phyloP scores from a whole-genome alignment of 2,329 filamentous ascomycete genomes.

The Penicillium occitanis region DNA sequence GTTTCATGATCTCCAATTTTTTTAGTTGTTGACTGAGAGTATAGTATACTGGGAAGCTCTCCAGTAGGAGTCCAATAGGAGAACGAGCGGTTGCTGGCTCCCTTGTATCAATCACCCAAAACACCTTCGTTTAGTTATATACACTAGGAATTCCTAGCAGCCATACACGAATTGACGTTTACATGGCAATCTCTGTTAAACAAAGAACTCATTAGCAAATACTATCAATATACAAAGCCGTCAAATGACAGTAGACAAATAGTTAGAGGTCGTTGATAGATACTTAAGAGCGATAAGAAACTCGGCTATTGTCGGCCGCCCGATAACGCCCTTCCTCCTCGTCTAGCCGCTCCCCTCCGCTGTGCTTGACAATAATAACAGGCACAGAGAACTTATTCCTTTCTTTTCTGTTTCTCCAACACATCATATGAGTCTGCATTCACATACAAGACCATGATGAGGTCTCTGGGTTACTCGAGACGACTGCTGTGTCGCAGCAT shows the following conservation, averaged over 20 bases:
- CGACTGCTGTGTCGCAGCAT: slow-evolving; percentile 14
- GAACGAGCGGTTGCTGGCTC: not conserved
- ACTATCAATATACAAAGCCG: not conserved
- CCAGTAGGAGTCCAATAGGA: not conserved
- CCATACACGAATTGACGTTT: not conserved
- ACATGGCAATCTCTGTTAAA: not conserved
- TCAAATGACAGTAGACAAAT: not conserved
- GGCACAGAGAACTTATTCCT: slow-evolving; percentile 3
- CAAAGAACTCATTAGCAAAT: not conserved
- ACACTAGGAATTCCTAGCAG: not conserved
- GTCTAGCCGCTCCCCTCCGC: slow-evolving; percentile 19
- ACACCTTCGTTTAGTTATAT: not conserved
- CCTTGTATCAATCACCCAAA: not conserved
- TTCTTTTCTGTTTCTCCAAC: slow-evolving; percentile 1
- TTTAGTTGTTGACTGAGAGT: no score
- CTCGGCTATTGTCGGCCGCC: slow-evolving; percentile 22
- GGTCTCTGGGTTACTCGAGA: slow-evolving; percentile 16
- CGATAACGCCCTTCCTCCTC: slow-evolving; percentile 19
- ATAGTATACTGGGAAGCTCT: not conserved
- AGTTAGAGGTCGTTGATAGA: not conserved
- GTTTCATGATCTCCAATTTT: not conserved
- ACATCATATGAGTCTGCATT: not conserved
- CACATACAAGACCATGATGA: slow-evolving; percentile 10
- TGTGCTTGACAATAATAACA: slow-evolving; percentile 1
- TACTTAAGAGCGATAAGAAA: slow-evolving; percentile 5